Conservation (phyloP, 2,329 filamentous ascomycete species). For the Periconia macrospinosa region DNA sequence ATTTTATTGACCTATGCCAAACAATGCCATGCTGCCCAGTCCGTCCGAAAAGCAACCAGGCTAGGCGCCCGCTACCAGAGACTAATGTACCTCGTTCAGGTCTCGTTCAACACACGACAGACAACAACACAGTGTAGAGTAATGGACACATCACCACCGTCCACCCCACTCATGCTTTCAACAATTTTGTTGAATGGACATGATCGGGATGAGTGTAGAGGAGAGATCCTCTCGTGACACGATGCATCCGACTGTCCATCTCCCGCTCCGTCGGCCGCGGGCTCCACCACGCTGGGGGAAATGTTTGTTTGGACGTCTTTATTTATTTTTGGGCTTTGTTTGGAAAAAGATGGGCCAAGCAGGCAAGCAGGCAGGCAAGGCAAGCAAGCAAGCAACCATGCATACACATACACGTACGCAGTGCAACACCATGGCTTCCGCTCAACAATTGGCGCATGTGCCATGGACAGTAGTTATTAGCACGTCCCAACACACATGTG, state of each 20-base stretch:
- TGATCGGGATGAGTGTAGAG: too few species aligned
- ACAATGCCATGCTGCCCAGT: conserved; percentile 42
- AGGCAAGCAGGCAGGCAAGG: too few species aligned
- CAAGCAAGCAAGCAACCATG: too few species aligned
- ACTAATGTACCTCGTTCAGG: conserved; percentile 1
- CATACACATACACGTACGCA: too few species aligned
- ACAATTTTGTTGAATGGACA: too few species aligned
- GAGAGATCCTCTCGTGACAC: neutral
- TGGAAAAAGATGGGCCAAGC: too few species aligned
- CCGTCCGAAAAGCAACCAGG: conserved; percentile 20
- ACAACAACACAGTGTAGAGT: neutral
- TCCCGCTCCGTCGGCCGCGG: neutral
- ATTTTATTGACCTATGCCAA: neutral
- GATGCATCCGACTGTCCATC: neutral
- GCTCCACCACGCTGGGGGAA: too few species aligned
- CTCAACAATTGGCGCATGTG: neutral
- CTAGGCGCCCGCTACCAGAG: conserved; percentile 20
- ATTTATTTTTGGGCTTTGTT: neutral
- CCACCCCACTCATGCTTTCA: too few species aligned
- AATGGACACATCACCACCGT: too few species aligned
- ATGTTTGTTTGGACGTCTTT: too few species aligned
- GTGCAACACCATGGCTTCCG: neutral
- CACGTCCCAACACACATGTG: neutral
- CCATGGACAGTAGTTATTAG: too few species aligned
- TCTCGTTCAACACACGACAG: neutral